Evolutionary conservation across 2,329 filamentous ascomycete genomes (phyloP).

Genomic region (Cladosporium sp.): DNA sequence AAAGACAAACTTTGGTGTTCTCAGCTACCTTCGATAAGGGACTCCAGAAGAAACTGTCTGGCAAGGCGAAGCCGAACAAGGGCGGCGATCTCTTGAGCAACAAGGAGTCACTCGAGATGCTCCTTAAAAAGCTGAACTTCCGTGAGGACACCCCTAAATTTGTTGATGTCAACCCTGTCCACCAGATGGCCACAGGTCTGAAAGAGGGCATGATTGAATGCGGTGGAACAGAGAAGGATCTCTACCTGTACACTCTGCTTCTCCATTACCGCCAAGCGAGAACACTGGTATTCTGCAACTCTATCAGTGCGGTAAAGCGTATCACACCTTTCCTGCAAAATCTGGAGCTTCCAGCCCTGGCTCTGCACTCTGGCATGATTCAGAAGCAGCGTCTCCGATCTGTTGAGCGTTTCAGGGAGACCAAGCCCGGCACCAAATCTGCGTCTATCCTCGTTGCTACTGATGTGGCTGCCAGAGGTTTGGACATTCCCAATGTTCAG

Average conservation of each 20-base stretch:
- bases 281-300: constrained; percentile 91
- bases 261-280: constrained; percentile 76
- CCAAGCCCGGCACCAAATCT: constrained; percentile 37
- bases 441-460: constrained; percentile 79
- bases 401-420: constrained; percentile 78
- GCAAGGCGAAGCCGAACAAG: constrained; percentile 57
- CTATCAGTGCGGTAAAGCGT: constrained; percentile 85
- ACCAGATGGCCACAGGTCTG: constrained; percentile 80
- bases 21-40: constrained; percentile 93
- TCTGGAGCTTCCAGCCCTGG: constrained; percentile 69
- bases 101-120: constrained; percentile 84
- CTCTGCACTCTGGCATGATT: constrained; percentile 88
- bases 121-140: constrained; percentile 87
- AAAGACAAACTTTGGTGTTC: constrained; percentile 87
- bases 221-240: constrained; percentile 89
- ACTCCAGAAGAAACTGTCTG: constrained; percentile 83
- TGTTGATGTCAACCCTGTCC: constrained; percentile 83
- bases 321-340: constrained; percentile 79
- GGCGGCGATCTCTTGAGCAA: constrained; percentile 62
- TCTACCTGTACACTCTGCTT: constrained; percentile 86
- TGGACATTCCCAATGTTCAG: constrained; percentile 88
- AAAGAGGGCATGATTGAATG: constrained; percentile 92
- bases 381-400: constrained; percentile 94
- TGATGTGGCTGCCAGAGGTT: constrained; percentile 86
- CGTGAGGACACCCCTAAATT: constrained; percentile 79